Conservation (phyloP, 2,329 filamentous ascomycete species). For the Tricladium varicosporioides region DNA sequence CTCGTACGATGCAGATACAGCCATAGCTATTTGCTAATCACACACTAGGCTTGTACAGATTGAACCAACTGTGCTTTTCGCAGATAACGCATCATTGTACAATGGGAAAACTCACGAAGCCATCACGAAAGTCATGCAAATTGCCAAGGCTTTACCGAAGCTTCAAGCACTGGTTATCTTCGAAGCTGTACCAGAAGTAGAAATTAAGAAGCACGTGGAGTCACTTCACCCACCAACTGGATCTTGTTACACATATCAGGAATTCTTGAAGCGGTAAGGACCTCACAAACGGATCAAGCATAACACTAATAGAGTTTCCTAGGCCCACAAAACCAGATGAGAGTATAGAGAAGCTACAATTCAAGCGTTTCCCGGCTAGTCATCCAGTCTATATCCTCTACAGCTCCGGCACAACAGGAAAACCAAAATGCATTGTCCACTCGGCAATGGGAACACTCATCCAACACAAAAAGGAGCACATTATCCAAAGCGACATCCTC, state of each 20-base stretch:
- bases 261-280: slow-evolving; percentile 40
- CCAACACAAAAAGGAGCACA: slow-evolving; percentile 96
- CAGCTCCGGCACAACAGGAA: slow-evolving; percentile 82
- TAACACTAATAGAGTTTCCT: too few relatives aligned
- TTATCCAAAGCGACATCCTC: slow-evolving; percentile 78
- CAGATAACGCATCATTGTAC: slow-evolving; percentile 85
- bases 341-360: slow-evolving; percentile 46
- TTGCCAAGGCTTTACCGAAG: slow-evolving; percentile 60
- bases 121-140: slow-evolving; percentile 73
- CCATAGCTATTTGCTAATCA: too few relatives aligned
- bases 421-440: slow-evolving; percentile 93
- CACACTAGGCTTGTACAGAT: slow-evolving; percentile 66
- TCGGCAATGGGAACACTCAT: slow-evolving; percentile 85
- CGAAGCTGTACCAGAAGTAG: slow-evolving; percentile 53
- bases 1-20: too few relatives aligned
- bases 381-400: slow-evolving; percentile 94
- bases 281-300: too few relatives aligned
- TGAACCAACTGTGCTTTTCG: slow-evolving; percentile 77
- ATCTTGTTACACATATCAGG: slow-evolving; percentile 33
- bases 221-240: slow-evolving; percentile 4
- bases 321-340: neutral
- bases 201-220: slow-evolving; percentile 34
- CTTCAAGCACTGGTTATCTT: slow-evolving; percentile 74
- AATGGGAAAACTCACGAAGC: slow-evolving; percentile 89
- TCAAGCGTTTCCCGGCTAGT: slow-evolving; percentile 77